phyloP scores from a whole-genome alignment of 208 protist genomes.

The Leishmania arabica region DNA sequence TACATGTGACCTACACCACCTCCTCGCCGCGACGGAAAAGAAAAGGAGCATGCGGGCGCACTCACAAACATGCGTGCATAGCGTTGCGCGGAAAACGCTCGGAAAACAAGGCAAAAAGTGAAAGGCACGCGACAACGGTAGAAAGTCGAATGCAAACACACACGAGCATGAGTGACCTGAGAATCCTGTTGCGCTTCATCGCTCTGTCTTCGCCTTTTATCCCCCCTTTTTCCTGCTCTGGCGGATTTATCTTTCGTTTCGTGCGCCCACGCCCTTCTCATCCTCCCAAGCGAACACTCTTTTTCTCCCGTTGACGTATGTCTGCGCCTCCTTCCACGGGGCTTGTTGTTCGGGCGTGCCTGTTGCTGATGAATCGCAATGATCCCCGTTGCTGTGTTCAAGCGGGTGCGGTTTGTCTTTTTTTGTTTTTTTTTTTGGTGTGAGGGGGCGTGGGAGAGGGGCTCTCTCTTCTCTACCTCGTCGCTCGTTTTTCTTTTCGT shows the following conservation, averaged over 20 bases:
- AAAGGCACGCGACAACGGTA: background rate
- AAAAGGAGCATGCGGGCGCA: background rate
- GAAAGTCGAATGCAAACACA: background rate
- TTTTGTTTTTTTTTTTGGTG: background rate
- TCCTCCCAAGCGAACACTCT: background rate
- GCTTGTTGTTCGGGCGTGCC: background rate
- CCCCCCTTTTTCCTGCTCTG: background rate
- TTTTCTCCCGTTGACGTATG: background rate
- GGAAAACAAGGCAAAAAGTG: background rate
- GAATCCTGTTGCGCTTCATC: background rate
- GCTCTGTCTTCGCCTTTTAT: background rate
- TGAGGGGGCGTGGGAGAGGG: background rate
- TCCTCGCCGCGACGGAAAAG: background rate
- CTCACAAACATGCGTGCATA: background rate
- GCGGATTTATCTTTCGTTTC: background rate
- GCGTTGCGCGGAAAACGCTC: background rate
- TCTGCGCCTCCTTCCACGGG: background rate
- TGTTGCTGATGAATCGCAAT: background rate
- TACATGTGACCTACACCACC: constrained; percentile 16
- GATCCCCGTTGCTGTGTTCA: background rate
- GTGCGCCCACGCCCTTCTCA: too few species aligned
- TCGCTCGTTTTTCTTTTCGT: background rate
- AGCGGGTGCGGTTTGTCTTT: background rate
- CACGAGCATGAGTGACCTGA: background rate
- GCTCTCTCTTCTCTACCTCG: background rate